A percentile compares a stretch with the other conserved stretches of the same genome.
These are phyloP conservation scores for Zelonia costaricensis DNA, from an alignment of 208 protist genomes.

Conservation along the genomic window DNA sequence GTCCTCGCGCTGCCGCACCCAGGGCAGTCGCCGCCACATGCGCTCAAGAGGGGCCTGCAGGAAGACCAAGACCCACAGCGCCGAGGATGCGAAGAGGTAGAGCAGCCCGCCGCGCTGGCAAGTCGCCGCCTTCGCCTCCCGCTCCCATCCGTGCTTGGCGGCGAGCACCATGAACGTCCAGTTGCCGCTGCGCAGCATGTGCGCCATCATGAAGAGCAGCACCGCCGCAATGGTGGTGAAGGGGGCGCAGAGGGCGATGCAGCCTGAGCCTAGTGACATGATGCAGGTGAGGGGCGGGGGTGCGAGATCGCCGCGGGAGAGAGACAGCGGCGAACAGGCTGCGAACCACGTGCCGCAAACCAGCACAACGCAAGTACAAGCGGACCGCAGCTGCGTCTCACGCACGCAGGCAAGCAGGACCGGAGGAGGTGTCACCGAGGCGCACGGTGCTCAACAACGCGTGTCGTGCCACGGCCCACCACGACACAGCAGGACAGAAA, in stretches of 20 bases:
- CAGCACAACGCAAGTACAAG: no score
- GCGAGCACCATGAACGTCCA: conserved; percentile 76
- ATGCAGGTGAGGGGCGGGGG: no score
- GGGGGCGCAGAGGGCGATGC: conserved; percentile 30
- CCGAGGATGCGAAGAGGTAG: conserved; percentile 46
- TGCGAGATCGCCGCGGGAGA: no score
- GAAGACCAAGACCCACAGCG: conserved; percentile 27
- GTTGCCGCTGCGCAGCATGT: conserved; percentile 39
- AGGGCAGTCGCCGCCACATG: conserved; percentile 17
- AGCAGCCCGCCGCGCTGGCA: conserved; percentile 51
- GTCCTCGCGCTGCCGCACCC: neutral
- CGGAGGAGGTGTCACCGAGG: no score
- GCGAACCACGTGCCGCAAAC: no score
- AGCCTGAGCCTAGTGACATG: conserved; percentile 15
- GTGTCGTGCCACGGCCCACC: no score
- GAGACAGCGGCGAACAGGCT: no score
- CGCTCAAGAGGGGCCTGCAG: conserved; percentile 12
- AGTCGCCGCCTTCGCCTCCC: conserved; percentile 42
- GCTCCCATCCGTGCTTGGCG: conserved; percentile 62
- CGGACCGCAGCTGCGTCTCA: no score
- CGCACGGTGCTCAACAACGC: no score
- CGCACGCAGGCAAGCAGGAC: no score
- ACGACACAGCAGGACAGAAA: no score
- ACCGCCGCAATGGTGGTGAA: conserved; percentile 32
- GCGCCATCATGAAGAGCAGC: conserved; percentile 38